Evolutionary conservation across 2,329 filamentous ascomycete genomes (phyloP), one percentile per base, ranked within the genome.

Genomic region (Thermochaetoides dissita): DNA sequence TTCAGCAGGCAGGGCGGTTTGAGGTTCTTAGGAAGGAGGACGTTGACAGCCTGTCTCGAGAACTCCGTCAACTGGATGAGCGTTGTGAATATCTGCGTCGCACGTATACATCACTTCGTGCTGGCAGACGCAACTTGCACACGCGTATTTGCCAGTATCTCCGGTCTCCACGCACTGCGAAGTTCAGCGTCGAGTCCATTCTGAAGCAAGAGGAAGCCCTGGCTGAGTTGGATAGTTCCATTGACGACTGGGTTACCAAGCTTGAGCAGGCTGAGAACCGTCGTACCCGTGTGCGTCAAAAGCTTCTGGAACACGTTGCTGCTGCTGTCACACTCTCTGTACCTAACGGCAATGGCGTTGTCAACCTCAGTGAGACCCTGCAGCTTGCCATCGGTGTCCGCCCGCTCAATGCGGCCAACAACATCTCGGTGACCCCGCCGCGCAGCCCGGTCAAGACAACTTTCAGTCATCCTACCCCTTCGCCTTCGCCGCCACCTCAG

Each of bases 261-360:
- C 71, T 88, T n/a, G 84, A 88, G 55, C 73, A 81, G 48, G 81
- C 82, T 8, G 84, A 89, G 59, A 85, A 87, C 56, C 71, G 84
- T 54, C 76, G 83, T 34, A 79, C 77, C 10, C 71, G 81, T 6
- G 76, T 89, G 36, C 74, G 82, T 33, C 82, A 88, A 57, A 89
- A 87, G 66, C 66, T 89, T 9, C 71, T 89, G 3, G 83, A 89
- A 60, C 84, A 89, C 55, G 78, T 88, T 40, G 83, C 84, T 37
- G 84, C 81, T 10, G 80, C 82, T 2, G 64, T 74, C 40, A 74
- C 73, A 6, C 64, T 81, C 9, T 58, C 63, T 30, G 38, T 56
- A 10, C 51, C 56, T 8, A 38, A 46, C 7, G 48, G 41, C 7
- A 51, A 58, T 12, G 17, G 17, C 17, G 50, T 61, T 10, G 49